Base-by-base conservation (phyloP, 805 yeast species). In the Monosporozyma unispora region DNA sequence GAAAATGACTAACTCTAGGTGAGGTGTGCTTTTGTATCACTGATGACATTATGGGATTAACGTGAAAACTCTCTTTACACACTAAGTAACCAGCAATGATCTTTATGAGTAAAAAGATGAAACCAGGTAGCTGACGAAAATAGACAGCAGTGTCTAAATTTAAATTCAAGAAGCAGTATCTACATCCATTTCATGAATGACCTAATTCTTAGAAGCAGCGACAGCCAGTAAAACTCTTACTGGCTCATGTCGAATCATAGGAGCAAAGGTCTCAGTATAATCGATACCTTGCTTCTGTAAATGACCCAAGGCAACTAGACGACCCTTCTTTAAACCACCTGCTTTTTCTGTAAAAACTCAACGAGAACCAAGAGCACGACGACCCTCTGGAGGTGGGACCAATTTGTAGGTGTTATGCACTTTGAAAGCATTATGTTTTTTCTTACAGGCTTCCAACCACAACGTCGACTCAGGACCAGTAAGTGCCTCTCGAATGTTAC, bases 231-330 rank as follows among this genome's bases (percentile, higher is more conserved):
- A 44, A 2, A 56, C 25, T 4, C 54, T 41, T 29, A 52, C 52
- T 3, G 52, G 43, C n/a, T 59, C 59, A 50, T 54, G 57, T 3
- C 59, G 49, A 21, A 59, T 50, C 19, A 61, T 64, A 10, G 64
- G 64, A 12, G 67, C 57, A 52, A 59, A 61, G 2, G 60, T 58
- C 45, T 58, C 65, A 2, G 50, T 40, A 45, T 59, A 63, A 45
- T 61, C 60, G 18, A 61, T 48, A 21, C 64, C 64, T 16, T 48
- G 49, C 8, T 37, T 45, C 40, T 62, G 64, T 5, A 51, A 48
- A 46, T 51, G 56, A 4, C 64, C 66, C 44, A 59, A 50, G 14
- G 63, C 62, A 19, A 61, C 66, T 5, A 63, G 40, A 7, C 64
- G 38, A 16, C 63, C 62, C 40, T 61, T 62, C n/a, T 57, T 49